Evolutionary conservation across 164 flowering plant genomes (phyloP), one percentile per base, ranked within the genome.

Genomic region (Chloranthus sessilifolius): DNA sequence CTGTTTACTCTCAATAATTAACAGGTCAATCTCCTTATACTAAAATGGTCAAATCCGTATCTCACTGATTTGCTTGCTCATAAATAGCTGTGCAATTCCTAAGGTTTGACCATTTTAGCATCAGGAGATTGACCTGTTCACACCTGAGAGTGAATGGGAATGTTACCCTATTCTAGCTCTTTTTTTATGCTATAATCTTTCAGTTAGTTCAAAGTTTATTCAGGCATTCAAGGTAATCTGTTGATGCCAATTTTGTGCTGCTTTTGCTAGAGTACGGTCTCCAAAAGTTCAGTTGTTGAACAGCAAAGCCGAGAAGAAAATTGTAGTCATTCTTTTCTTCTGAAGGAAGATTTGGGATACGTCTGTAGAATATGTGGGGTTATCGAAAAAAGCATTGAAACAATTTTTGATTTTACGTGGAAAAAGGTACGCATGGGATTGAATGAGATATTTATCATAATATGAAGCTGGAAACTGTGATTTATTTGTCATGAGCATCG

Each of bases 261-360:
- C 43, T 47, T 61, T 10, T 47, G 20, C 29, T 36, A 69, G 74
- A 62, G 53, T 44, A 50, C 49, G 21, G 28, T 36, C 24, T 33
- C 34, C 11, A 63, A 64, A 19, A 38, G 12, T 41, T 24, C 42
- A 28, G 42, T 34, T 36, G 60, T 33, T 50, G 46, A 12, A 5
- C 43, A 20, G 21, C 53, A 51, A 14, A 52, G 42, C 43, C 66
- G 28, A 21, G 49, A 55, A 20, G 65, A 52, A 17, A n/a, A n/a
- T n/a, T 70, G 78, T 38, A 65, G 70, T 11, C 74, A 70, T 41
- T 60, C 65, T 46, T 60, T 55, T 64, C 31, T 66, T 50, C 54
- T 73, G 30, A 66, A 69, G 48, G 77, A 73, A 56, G 77, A 73
- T 52, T 33, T 73, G 39, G 77, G 77, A 1, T 69, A 65, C 50